These are phyloP conservation scores for Podaxis sp. DNA, from an alignment of 768 basidiomycete species.

Conservation along the genomic window DNA sequence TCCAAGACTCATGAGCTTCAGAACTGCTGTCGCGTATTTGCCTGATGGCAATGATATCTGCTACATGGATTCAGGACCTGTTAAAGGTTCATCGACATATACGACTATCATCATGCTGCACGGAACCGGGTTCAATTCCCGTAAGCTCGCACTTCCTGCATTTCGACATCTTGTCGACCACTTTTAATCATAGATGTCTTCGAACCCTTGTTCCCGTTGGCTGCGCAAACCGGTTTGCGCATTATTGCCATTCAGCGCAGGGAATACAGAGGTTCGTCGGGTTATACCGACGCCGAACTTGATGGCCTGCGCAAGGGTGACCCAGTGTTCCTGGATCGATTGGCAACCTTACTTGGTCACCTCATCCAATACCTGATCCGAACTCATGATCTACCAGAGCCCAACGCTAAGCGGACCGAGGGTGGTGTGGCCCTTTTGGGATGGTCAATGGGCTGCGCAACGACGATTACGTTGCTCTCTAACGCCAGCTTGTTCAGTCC, in stretches of 20 bases:
- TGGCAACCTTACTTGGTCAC: constrained; percentile 25
- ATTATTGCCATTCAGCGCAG: constrained; percentile 30
- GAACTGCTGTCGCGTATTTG: constrained; percentile 17
- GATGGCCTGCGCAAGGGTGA: constrained; percentile 27
- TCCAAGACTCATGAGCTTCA: constrained; percentile 1
- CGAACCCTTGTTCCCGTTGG: constrained; percentile 23
- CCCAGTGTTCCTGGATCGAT: constrained; percentile 27
- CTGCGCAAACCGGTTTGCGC: constrained; percentile 26
- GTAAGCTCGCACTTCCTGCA: constrained; percentile 22
- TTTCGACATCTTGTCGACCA: no score
- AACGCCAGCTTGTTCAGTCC: constrained; percentile 23
- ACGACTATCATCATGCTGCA: constrained; percentile 36
- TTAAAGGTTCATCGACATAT: constrained; percentile 28
- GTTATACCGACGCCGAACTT: constrained; percentile 33
- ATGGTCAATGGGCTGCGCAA: constrained; percentile 37
- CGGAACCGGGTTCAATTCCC: constrained; percentile 33
- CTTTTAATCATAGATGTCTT: constrained; percentile 14
- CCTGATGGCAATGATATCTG: constrained; percentile 27
- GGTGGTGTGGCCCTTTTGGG: constrained; percentile 39
- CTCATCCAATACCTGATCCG: constrained; percentile 31
- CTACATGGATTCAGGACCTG: constrained; percentile 36
- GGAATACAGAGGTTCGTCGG: constrained; percentile 34
- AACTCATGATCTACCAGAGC: constrained; percentile 26
- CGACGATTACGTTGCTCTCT: constrained; percentile 29
- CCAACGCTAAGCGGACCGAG: constrained; percentile 23